Evolutionary conservation across 1,284 basidiomycete genomes (phyloP), one percentile per base, ranked within the genome.

Genomic region (Ganoderma lucidum): DNA sequence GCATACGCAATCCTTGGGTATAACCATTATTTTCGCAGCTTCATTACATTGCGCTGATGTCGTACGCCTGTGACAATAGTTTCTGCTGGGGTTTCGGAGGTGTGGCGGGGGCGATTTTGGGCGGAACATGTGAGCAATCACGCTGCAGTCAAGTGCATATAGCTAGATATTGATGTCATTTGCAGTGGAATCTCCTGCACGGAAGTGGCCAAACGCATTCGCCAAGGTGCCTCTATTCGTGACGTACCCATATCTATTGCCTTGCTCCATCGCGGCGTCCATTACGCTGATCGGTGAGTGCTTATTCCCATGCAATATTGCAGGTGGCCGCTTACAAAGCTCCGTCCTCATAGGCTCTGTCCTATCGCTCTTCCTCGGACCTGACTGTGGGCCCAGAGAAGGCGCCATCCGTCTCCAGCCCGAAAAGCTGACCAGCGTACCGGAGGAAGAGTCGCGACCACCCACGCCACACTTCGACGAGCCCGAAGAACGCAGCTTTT

Each of bases 51-150:
- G 44, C 63, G 12, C 32, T 48, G 19, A 35, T 42, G 17, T 28
- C 12, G 9, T 32, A 5, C 23, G 45, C 32, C 15, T 14, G 28
- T 9, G 28, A 15, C 61, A 10, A 28, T 35, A 81, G 81, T 15
- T 98, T 98, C 81, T 96, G 92, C 73, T 98, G 97, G 97, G 97
- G 96, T 71, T 90, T 98, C 77, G 97, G 97, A 72, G 96, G 96
- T 88, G 94, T 96, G 14, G 88, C 93, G 59, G 95, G 94, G 64
- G 93, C 94, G 62, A 94, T 97, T 72, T 87, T 96, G 55, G 95
- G 95, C 71, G 95, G 95, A 75, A 84, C 92, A 63, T 96, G 93
- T 94, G 71, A 78, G 92, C 84, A 42, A 12, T 44, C 65, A 55
- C 55, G 62, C 58, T 44, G 63, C 48, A 64, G 65, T 63, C 5